These are phyloP conservation scores for Leucogyrophana mollusca DNA, from an alignment of 768 basidiomycete species.

Conservation along the genomic window DNA sequence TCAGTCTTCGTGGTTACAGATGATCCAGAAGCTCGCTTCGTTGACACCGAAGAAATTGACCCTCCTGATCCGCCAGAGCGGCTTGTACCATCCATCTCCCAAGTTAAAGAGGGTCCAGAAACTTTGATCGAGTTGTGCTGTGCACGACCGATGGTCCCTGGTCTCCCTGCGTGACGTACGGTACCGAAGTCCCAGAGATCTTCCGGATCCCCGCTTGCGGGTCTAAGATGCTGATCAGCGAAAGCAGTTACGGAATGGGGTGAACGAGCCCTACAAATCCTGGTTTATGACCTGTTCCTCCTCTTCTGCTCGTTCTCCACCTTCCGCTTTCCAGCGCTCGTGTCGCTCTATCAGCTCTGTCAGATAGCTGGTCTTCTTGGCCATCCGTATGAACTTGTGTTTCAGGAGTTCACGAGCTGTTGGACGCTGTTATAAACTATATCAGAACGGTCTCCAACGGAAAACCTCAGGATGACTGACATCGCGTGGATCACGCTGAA, in stretches of 20 bases:
- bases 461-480: slow-evolving; percentile 50
- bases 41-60: slow-evolving; percentile 35
- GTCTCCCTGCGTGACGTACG: slow-evolving; percentile 68
- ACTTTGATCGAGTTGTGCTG: slow-evolving; percentile 50
- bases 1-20: slow-evolving; percentile 54
- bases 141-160: slow-evolving; percentile 67
- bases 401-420: slow-evolving; percentile 93
- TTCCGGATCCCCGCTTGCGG: slow-evolving; percentile 59
- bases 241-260: slow-evolving; percentile 1
- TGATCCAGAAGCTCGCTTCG: slow-evolving; percentile 34
- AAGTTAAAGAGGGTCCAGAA: slow-evolving; percentile 71
- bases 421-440: slow-evolving; percentile 62
- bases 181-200: slow-evolving; percentile 99
- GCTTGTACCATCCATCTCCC: slow-evolving; percentile 68
- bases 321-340: slow-evolving; percentile 91
- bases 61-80: slow-evolving; percentile 40
- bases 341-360: slow-evolving; percentile 95
- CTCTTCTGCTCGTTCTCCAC: slow-evolving; percentile 73
- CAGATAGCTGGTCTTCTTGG: slow-evolving; percentile 91
- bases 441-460: slow-evolving; percentile 13
- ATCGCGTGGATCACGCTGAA: slow-evolving; percentile 92
- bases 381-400: slow-evolving; percentile 94
- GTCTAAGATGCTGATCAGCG: slow-evolving; percentile 33
- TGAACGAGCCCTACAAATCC: slow-evolving; percentile 57
- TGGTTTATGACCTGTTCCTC: slow-evolving; percentile 60